phyloP scores from a whole-genome alignment of 1,139 yeast genomes.

The Yamadazyma diospyri region DNA sequence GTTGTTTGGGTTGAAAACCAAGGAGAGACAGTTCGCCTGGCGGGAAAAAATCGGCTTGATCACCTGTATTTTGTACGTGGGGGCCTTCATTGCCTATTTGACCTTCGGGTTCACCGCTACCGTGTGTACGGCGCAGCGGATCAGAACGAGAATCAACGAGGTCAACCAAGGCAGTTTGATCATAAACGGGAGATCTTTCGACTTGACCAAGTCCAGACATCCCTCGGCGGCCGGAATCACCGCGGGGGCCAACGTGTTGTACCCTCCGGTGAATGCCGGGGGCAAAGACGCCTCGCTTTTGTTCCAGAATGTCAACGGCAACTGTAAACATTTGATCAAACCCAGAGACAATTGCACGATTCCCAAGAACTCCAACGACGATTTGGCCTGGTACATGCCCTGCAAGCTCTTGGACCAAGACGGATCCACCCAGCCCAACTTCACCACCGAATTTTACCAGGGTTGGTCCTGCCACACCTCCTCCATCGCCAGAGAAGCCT shows the following conservation, averaged over 20 bases:
- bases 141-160: conserved; percentile 56
- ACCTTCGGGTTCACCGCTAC: conserved; percentile 91
- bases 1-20: conserved; percentile 73
- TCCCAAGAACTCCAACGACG: conserved; percentile 57
- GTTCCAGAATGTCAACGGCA: conserved; percentile 94
- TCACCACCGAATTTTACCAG: conserved; percentile 56
- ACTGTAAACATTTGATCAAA: conserved; percentile 77
- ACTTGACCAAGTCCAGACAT: conserved; percentile 65
- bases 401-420: conserved; percentile 69
- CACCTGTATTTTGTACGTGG: conserved; percentile 68
- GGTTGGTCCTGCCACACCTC: conserved; percentile 96
- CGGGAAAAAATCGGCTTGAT: conserved; percentile 89
- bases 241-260: conserved; percentile 64
- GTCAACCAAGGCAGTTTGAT: conserved; percentile 62
- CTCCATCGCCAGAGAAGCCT: conserved; percentile 59
- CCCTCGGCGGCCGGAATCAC: conserved; percentile 79
- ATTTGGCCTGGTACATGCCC: conserved; percentile 95
- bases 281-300: conserved; percentile 85
- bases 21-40: conserved; percentile 92
- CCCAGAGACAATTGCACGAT: conserved; percentile 71
- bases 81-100: conserved; percentile 76
- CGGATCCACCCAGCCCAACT: conserved; percentile 66
- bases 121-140: conserved; percentile 58
- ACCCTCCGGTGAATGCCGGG: conserved; percentile 85
- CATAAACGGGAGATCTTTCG: conserved; percentile 79